Evolutionary conservation across 2,329 filamentous ascomycete genomes (phyloP), one percentile per base, ranked within the genome.

Genomic region (Coleophoma eucalyptorum): DNA sequence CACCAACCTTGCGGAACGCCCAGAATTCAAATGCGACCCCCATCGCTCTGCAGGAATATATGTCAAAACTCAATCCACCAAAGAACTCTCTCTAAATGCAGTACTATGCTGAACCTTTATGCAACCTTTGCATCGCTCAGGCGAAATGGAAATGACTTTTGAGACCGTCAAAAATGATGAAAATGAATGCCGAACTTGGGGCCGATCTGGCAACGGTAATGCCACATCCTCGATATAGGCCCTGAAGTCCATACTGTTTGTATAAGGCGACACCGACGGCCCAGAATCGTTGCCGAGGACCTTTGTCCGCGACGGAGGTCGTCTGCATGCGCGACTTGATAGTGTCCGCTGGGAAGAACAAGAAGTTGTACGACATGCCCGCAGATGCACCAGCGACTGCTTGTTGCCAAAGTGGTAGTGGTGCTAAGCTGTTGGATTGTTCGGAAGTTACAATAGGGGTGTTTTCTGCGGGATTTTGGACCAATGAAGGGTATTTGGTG

Each of bases 281-380:
- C 72, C 78, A 80, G 63, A 99, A 97, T 0, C 83, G 86, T 40
- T 79, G 80, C 19, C 74, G 71, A 8, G 76, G 60, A 12, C 70
- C 73, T 32, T 78, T 53, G 1, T 49, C 52, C 11, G 51, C 44
- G 41, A 90, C 75, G 5, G 91, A 86, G 48, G 87, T 80, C 0
- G 94, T 99, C 72, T 99, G 94, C 86, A 99, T 96, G 44, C 93
- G 84, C 16, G 89, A 95, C 73, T 99, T 99, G 74, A 99, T 87
- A 1, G 94, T 99, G 67, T 99, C 94, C 46, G 94, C 94, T 0
- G 94, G 94, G 67, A 94, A 99, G 76, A 97, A 97, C 19, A 96
- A 73, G 66, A 97, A 97, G 68, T 99, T 99, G 73, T 99, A 99
- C 34, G 84, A 86, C 73, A 97, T 89, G 48, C 94, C 94, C 3